phyloP scores from a whole-genome alignment of 116 monocot species.

The Dioscorea cayenensis region DNA sequence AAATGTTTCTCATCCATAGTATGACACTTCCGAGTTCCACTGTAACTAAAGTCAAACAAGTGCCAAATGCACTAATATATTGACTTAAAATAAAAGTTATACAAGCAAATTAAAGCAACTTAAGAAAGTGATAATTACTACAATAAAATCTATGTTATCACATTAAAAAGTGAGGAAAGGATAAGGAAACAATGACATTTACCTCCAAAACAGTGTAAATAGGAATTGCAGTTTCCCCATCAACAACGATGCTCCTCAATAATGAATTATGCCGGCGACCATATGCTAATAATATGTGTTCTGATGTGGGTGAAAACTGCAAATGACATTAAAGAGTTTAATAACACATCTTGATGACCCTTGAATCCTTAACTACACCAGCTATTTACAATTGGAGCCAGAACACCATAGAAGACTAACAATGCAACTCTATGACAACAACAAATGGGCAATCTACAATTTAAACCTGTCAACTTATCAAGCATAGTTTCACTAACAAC shows the following conservation, averaged over 20 bases:
- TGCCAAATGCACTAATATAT: too few species aligned
- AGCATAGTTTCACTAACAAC: background rate
- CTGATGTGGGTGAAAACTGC: conserved; percentile 97
- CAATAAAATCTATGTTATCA: too few species aligned
- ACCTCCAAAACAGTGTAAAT: conserved; percentile 98
- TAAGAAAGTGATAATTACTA: too few species aligned
- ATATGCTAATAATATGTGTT: conserved; percentile 92
- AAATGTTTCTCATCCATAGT: too few species aligned
- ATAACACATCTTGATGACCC: background rate
- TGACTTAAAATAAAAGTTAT: too few species aligned
- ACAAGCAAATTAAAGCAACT: too few species aligned
- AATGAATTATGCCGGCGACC: conserved; percentile 91
- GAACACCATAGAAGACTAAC: background rate
- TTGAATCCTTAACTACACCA: background rate
- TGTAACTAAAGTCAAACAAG: too few species aligned
- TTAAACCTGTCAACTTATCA: background rate
- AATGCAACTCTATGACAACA: too few species aligned
- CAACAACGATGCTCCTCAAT: conserved; percentile 73
- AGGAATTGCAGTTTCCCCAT: conserved; percentile 74
- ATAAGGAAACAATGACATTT: background rate
- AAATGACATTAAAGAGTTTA: background rate
- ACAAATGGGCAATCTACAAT: background rate
- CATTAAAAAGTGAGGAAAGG: too few species aligned
- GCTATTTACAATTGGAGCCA: background rate
- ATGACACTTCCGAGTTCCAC: too few species aligned